These are phyloP conservation scores for Neonectria hederae DNA, from an alignment of 2,329 filamentous ascomycete species.

Conservation along the genomic window DNA sequence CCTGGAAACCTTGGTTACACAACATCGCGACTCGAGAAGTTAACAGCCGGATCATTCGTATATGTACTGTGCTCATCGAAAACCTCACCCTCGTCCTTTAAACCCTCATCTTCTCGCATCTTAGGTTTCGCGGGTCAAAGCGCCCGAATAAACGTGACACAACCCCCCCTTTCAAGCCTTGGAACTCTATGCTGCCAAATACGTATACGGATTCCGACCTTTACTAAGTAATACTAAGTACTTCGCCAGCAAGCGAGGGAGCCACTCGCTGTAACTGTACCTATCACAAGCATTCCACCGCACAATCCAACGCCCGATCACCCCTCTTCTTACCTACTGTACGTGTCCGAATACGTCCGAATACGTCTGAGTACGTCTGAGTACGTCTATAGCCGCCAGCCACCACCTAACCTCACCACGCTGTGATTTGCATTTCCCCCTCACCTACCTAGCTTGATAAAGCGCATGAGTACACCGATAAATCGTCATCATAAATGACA, in stretches of 20 bases:
- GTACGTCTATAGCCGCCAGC: constrained; percentile 13
- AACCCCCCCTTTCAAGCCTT: constrained; percentile 3
- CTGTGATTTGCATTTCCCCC: constrained; percentile 7
- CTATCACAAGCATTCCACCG: constrained; percentile 17
- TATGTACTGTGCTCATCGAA: neutral
- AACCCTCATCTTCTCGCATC: neutral
- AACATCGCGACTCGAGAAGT: constrained; percentile 10
- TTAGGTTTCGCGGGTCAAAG: constrained; percentile 11
- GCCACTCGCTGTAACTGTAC: constrained; percentile 3
- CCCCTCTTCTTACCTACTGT: constrained; percentile 1
- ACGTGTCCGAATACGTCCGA: neutral
- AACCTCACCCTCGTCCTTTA: neutral
- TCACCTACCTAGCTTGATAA: neutral
- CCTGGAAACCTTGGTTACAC: constrained; percentile 8
- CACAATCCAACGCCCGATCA: constrained; percentile 4
- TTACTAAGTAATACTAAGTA: neutral
- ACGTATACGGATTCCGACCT: neutral
- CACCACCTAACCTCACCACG: constrained; percentile 8
- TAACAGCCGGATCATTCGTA: constrained; percentile 2
- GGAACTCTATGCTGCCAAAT: constrained; percentile 15
- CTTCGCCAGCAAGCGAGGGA: constrained; percentile 3
- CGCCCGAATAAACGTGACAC: neutral
- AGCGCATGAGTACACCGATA: neutral
- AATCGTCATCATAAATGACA: constrained; percentile 2
- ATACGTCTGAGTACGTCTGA: no score